Evolutionary conservation across 2,329 filamentous ascomycete species (phyloP), one percentile per base, ranked within the genome.

Genomic region (Cadophora sp.): DNA sequence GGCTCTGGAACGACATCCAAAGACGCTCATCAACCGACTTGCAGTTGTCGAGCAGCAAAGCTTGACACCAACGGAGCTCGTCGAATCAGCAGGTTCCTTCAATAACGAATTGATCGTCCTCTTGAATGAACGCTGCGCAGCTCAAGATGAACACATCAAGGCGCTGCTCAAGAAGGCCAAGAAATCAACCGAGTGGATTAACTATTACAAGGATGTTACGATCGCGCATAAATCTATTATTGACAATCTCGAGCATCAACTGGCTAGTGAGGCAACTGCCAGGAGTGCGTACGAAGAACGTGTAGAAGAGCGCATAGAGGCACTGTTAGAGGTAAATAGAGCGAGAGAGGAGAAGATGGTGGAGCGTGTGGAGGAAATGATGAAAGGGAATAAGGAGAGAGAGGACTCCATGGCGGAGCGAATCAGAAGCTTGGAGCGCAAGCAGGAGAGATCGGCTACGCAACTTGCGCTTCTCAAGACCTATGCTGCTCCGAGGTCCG

Each of bases 141-240:
- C 59, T 16, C 59, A 51, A 30, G 45, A 39, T 5, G n/a, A 51
- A 30, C 27, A 39, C 22, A 62, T 53, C 18, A 43, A 62, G 18
- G 3, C 9, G 2, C 30, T 62, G 30, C 4, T 7, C 16, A 62
- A 41, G 13, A 39, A 24, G 27, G 30, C 47, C 0, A 62, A 53
- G 24, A 50, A 62, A 50, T 16, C 14, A 8, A 36, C 30, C 27
- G 33, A 41, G 18, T 62, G 59, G 59, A 22, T 62, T 18, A 53
- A 51, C 5, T 62, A 62, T 30, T 48, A 41, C 33, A 14, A 24
- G 3, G n/a, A 47, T 8, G 45, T 62, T 3, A 24, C 43, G 1
- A 27, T 41, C 4, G 24, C 30, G 1, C 47, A 62, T 27, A 62
- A 51, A 53, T 18, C 18, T 13, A 27, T 36, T 3, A 51, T 62